Percentiles rank a stretch among this genome's conserved stretches.
phyloP scores from a whole-genome alignment of 306 rosid species.

The Hippophae rhamnoides region DNA sequence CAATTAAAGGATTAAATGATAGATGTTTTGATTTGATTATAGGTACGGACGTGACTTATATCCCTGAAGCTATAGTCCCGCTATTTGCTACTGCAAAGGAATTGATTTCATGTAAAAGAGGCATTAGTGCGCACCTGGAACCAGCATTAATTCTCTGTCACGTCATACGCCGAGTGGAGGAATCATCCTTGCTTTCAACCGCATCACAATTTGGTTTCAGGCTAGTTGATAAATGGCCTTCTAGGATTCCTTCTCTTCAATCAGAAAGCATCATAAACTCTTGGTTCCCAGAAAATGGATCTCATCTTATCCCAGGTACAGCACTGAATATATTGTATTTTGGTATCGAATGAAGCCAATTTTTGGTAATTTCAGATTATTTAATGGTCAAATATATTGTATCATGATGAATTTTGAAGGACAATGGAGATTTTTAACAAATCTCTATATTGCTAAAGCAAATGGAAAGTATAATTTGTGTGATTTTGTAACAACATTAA shows the following conservation, averaged over 20 bases:
- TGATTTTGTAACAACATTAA: too few relatives aligned
- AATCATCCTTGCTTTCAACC: constrained; percentile 59
- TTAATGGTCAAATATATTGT: too few relatives aligned
- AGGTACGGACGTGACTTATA: constrained; percentile 83
- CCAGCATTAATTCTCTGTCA: constrained; percentile 70
- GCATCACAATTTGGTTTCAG: constrained; percentile 53
- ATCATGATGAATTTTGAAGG: too few relatives aligned
- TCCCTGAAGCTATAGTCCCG: constrained; percentile 64
- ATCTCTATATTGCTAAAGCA: too few relatives aligned
- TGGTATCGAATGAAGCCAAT: constrained; percentile 22
- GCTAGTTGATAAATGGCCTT: constrained; percentile 62
- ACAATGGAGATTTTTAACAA: too few relatives aligned
- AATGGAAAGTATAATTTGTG: too few relatives aligned
- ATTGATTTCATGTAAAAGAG: constrained; percentile 35
- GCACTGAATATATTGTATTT: constrained; percentile 68
- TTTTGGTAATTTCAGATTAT: too few relatives aligned
- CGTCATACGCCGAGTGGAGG: constrained; percentile 62
- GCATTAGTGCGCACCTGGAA: constrained; percentile 16
- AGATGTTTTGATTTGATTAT: constrained; percentile 65
- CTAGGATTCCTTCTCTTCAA: constrained; percentile 17
- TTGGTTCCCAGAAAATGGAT: constrained; percentile 51
- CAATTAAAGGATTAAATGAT: constrained; percentile 38
- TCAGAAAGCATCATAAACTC: constrained; percentile 33
- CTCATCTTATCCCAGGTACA: constrained; percentile 38
- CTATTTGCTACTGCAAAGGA: constrained; percentile 73